These are phyloP conservation scores for Suhomyces canberraensis DNA, from an alignment of 805 yeast species.

Conservation along the genomic window DNA sequence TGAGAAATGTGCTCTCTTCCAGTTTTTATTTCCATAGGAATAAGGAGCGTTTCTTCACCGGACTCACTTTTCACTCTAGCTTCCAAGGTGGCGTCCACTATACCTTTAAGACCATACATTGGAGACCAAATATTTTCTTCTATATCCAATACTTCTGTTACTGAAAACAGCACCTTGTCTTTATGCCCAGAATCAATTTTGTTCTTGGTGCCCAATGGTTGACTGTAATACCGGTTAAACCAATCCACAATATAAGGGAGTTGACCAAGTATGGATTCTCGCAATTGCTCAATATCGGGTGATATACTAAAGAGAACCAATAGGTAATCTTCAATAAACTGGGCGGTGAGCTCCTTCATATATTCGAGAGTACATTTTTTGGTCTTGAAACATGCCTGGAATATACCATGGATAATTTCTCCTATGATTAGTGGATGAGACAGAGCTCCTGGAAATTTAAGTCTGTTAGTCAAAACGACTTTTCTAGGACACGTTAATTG, in stretches of 20 bases:
- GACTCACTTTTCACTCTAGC: constrained; percentile 30
- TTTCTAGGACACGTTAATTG: constrained; percentile 71
- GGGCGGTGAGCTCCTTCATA: constrained; percentile 38
- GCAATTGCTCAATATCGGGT: constrained; percentile 44
- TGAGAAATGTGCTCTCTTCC: constrained; percentile 69
- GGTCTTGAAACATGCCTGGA: constrained; percentile 53
- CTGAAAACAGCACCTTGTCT: constrained; percentile 15
- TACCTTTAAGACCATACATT: constrained; percentile 82
- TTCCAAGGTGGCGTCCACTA: constrained; percentile 82
- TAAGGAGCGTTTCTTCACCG: constrained; percentile 45
- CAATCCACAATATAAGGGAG: constrained; percentile 51
- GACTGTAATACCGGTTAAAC: constrained; percentile 45
- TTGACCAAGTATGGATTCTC: constrained; percentile 44
- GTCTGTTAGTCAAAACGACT: constrained; percentile 56
- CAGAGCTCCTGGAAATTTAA: constrained; percentile 62
- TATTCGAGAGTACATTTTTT: constrained; percentile 35
- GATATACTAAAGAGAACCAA: constrained; percentile 57
- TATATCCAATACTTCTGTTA: constrained; percentile 67
- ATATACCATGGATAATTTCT: constrained; percentile 70
- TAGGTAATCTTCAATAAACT: constrained; percentile 39
- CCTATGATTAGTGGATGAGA: constrained; percentile 75
- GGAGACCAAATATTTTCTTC: constrained; percentile 96
- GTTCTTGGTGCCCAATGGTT: constrained; percentile 8
- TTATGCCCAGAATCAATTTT: constrained; percentile 8
- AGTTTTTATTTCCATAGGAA: constrained; percentile 89